A percentile compares a stretch with the other conserved stretches of the same genome.
phyloP scores from a whole-genome alignment of 2,329 filamentous ascomycete genomes.

The Phoma sp. region DNA sequence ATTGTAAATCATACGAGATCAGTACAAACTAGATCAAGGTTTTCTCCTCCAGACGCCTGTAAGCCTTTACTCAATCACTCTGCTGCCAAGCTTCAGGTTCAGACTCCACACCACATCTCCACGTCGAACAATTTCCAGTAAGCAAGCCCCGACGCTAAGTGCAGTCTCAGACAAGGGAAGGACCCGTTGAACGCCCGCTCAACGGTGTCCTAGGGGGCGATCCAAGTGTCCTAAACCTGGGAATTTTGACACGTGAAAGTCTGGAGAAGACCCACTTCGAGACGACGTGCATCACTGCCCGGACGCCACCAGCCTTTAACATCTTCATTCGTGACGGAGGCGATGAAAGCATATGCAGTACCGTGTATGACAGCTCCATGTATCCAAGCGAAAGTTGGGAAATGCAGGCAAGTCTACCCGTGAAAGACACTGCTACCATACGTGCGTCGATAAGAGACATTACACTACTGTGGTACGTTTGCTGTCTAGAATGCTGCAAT shows the following conservation, averaged over 20 bases:
- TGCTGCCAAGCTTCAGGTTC: constrained; percentile 6
- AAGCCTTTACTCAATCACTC: neutral
- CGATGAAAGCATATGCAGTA: no score
- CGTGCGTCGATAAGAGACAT: no score
- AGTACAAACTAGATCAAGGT: no score
- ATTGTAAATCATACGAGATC: neutral
- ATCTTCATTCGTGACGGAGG: no score
- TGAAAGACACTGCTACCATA: no score
- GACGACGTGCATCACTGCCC: constrained; percentile 6
- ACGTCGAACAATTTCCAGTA: neutral
- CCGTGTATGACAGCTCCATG: no score
- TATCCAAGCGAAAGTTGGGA: no score
- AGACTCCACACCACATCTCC: constrained; percentile 6
- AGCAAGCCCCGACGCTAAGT: constrained; percentile 13
- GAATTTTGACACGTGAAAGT: constrained; percentile 33
- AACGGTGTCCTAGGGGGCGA: constrained; percentile 22
- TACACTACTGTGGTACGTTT: no score
- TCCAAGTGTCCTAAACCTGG: constrained; percentile 19
- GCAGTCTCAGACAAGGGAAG: constrained; percentile 14
- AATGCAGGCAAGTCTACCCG: no score
- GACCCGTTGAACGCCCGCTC: constrained; percentile 13
- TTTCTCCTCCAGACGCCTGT: neutral
- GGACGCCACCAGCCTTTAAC: no score
- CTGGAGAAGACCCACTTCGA: constrained; percentile 27
- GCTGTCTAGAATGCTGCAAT: no score